Conservation (phyloP, 2,329 filamentous ascomycete genomes). For the Juglanconis sp. region DNA sequence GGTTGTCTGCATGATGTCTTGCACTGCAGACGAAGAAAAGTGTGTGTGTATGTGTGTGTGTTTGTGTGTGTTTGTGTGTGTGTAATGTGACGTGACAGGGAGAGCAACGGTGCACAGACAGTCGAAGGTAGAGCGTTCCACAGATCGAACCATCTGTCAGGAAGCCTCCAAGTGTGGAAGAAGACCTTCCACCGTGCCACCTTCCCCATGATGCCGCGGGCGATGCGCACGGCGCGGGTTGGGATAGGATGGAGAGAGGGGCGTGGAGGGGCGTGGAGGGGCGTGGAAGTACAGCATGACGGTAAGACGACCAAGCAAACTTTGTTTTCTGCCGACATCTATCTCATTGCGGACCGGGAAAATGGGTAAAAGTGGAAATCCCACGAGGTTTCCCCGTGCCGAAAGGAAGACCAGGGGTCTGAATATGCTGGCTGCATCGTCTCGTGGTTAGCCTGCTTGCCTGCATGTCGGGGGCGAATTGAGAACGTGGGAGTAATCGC, state of each 20-base stretch:
- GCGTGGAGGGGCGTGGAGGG: too few species aligned
- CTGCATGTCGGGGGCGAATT: conserved; percentile 5
- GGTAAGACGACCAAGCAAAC: background rate
- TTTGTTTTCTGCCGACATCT: background rate
- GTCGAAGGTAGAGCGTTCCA: background rate
- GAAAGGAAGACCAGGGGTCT: background rate
- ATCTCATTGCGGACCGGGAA: background rate
- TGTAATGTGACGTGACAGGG: background rate
- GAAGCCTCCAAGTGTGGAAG: background rate
- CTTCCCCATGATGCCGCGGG: too few species aligned
- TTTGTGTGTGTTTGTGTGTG: background rate
- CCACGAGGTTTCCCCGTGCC: background rate
- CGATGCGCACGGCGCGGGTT: background rate
- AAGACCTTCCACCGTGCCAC: too few species aligned
- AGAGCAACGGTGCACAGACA: background rate
- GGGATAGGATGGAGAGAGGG: background rate
- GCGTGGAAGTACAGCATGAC: background rate
- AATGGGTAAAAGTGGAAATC: background rate
- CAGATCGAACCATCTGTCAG: background rate
- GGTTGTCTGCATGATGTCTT: conserved; percentile 13
- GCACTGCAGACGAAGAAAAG: conserved; percentile 1
- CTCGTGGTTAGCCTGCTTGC: background rate
- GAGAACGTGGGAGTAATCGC: background rate
- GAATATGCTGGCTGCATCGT: background rate
- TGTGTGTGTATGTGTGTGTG: background rate